Evolutionary conservation across 768 basidiomycete genomes (phyloP), one percentile per base, ranked within the genome.

Genomic region (Suillus spraguei): DNA sequence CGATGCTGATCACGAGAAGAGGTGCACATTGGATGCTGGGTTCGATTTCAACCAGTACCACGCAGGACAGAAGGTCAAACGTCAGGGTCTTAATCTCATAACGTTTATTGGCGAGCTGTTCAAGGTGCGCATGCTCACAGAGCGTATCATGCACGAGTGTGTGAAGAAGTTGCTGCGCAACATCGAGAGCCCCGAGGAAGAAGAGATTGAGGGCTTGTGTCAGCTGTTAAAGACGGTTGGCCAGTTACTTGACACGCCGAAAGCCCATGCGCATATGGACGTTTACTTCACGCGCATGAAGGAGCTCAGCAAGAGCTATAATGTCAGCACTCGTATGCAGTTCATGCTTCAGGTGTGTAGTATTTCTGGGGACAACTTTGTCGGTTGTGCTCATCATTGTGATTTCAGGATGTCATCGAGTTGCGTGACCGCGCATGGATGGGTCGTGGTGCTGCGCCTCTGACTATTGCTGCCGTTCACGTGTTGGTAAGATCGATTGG

Each of bases 131-230:
- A 97, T 98, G 95, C 82, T 99, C 61, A 95, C 95, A 55, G 94
- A 95, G 80, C 90, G 94, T 68, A 97, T 99, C 80, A 99, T 99
- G 93, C 92, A 95, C 81, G 92, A 95, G 77, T 99, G 97, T 82
- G 89, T 98, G 74, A 94, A 95, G 85, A 95, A 97, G 79, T 85
- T 98, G 14, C 82, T 99, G 14, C 86, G 90, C 61, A 98, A 99
- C 73, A 90, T 97, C 63, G 89, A 94, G 68, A 92, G 94, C 70
- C 97, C 95, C 0, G 95, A 98, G 72, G 97, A 99, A 78, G 97
- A 98, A 79, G 96, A 97, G 72, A 92, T 99, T 66, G 97, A 99
- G 83, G 93, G 90, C 54, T 83, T 97, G 62, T 98, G 95, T 84
- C 95, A 94, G 75, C 84, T 99, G 60, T 76, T 99, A 60, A 85